phyloP scores from a whole-genome alignment of 139 green algal genomes.

The Yamagishiella unicocca region DNA sequence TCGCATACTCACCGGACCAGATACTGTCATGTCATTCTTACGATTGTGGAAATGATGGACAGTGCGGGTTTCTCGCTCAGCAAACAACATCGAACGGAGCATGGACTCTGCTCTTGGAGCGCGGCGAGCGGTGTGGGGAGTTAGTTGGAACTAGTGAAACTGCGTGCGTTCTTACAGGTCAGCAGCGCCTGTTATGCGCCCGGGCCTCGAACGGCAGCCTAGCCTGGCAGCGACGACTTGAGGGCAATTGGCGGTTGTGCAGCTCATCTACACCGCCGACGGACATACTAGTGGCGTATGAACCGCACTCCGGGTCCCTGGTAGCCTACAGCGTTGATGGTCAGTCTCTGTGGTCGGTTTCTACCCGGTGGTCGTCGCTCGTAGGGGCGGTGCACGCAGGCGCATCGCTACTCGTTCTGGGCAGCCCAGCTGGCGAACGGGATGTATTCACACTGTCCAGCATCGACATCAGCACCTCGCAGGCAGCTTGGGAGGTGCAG shows the following conservation, averaged over 20 bases:
- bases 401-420: not conserved
- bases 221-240: not conserved
- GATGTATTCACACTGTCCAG: not conserved
- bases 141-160: not conserved
- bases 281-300: not conserved
- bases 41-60: not conserved
- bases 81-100: not conserved
- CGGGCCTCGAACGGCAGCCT: not conserved
- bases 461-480: slow-evolving; percentile 6
- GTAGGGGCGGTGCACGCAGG: not conserved
- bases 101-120: not conserved
- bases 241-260: not conserved
- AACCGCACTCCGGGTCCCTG: not conserved
- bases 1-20: not conserved
- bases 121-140: not conserved
- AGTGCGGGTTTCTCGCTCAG: not conserved
- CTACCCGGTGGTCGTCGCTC: not conserved
- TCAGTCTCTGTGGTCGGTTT: not conserved
- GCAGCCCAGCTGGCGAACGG: too few relatives aligned
- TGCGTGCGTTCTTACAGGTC: not conserved
- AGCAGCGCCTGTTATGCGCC: slow-evolving; percentile 17
- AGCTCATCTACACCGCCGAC: not conserved
- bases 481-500: not conserved
- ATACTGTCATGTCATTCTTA: not conserved
- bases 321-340: not conserved